Conservation (phyloP, 2,329 filamentous ascomycete species). For the Sphaerulina populicola region DNA sequence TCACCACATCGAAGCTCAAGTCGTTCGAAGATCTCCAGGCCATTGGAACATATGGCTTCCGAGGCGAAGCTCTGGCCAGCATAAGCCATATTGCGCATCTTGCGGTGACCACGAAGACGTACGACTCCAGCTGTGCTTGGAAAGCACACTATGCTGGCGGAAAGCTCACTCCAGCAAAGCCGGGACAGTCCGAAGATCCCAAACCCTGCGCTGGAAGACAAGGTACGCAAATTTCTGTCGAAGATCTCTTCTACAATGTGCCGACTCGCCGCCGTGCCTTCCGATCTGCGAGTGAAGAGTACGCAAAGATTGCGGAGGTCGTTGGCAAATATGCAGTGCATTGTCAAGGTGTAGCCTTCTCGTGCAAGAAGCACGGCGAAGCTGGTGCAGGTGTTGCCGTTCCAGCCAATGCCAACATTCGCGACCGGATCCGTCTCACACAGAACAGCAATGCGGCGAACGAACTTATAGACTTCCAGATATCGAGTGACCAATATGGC, state of each 20-base stretch:
- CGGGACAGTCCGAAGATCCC: slow-evolving; percentile 76
- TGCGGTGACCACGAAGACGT: slow-evolving; percentile 87
- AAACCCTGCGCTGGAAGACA: slow-evolving; percentile 78
- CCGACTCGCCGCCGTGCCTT: slow-evolving; percentile 83
- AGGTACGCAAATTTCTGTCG: slow-evolving; percentile 89
- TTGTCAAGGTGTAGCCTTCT: slow-evolving; percentile 83
- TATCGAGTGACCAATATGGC: slow-evolving; percentile 67
- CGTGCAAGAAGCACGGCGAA: slow-evolving; percentile 93
- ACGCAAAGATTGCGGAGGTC: slow-evolving; percentile 93
- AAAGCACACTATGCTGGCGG: slow-evolving; percentile 80
- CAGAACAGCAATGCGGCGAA: slow-evolving; percentile 78
- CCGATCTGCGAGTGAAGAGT: slow-evolving; percentile 84
- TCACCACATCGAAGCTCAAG: slow-evolving; percentile 93
- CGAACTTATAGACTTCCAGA: slow-evolving; percentile 70
- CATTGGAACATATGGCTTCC: slow-evolving; percentile 95
- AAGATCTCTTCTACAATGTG: slow-evolving; percentile 95
- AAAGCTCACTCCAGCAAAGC: slow-evolving; percentile 71
- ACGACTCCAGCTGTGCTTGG: slow-evolving; percentile 81
- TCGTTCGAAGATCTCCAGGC: slow-evolving; percentile 83
- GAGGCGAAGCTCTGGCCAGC: slow-evolving; percentile 89
- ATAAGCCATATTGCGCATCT: slow-evolving; percentile 98
- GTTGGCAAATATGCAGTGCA: slow-evolving; percentile 91
- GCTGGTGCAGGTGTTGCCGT: slow-evolving; percentile 68
- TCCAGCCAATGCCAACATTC: slow-evolving; percentile 59
- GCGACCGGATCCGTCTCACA: slow-evolving; percentile 83